Evolutionary conservation across 805 yeast species (phyloP), one percentile per base, ranked within the genome.

Genomic region (Henningerozyma blattae): DNA sequence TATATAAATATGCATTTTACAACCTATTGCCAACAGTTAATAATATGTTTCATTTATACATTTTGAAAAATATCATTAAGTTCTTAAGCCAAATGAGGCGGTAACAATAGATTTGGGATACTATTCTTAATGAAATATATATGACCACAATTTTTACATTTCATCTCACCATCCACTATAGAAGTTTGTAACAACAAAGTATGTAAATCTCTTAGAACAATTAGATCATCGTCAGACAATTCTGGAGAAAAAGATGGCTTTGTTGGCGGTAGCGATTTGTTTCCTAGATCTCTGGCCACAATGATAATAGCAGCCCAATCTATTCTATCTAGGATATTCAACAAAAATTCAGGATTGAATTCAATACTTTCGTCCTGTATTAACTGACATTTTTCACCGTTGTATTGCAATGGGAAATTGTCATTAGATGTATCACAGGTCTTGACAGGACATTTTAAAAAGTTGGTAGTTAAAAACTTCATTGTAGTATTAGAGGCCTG

Each of bases 401-500:
- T 56, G 53, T 69, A 89, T 39, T 67, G 65, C 36, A 91, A 67
- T 2, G 98, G 98, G 53, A 86, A 91, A 15, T 93, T 74, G 5
- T 75, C 72, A 12, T 72, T 70, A 5, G 89, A 70, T 12, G 75
- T 61, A 30, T 78, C 85, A 52, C 98, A 91, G 2, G 75, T 48
- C 50, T 79, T 77, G 40, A 85, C 81, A 0, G 97, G 86, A 59
- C 98, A 91, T 54, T 80, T 85, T 41, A 91, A 94, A 59, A 91
- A 91, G 59, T 91, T 91, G 10, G 96, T 83, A n/a, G 98, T 89
- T 18, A 91, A 64, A 49, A 89, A 75, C 62, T 91, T 89, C 98
- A 89, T 89, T n/a, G n/a, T n/a, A n/a, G n/a, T n/a, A n/a, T n/a
- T n/a, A n/a, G n/a, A n/a, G n/a, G n/a, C n/a, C n/a, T n/a, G n/a